Base-by-base conservation (phyloP, 2,329 filamentous ascomycete species). In the Paecilomyces niveus region DNA sequence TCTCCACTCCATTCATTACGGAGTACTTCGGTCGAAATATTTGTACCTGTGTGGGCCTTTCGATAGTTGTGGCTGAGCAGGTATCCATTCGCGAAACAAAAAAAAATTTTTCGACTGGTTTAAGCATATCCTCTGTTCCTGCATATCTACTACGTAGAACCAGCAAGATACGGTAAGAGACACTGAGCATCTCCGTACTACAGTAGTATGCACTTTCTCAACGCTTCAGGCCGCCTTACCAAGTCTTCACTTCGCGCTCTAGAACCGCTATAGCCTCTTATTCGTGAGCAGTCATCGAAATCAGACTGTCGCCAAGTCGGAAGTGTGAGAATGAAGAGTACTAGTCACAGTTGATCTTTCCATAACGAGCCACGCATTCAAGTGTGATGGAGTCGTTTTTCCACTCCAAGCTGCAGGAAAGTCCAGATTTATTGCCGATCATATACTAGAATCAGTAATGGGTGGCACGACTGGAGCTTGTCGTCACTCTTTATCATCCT, bases 401-500 rank as follows among this genome's bases (percentile, higher is more conserved):
- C n/a, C n/a, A n/a, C n/a, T n/a, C n/a, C n/a, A n/a, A 45, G 39
- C n/a, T 45, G n/a, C 15, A 45, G 4, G 39, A 18, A 29, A 21
- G 15, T 21, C 39, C 39, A 45, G 39, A 45, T 45, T 18, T 45
- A 7, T 45, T 21, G 39, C 9, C 39, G 39, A 45, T 45, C 39
- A 45, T n/a, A 45, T 45, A 45, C 39, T 18, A 21, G 18, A 18
- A n/a, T 13, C n/a, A 9, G 39, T 45, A 33, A 33, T 33, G 10
- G 32, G 32, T 33, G 32, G 32, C 32, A 33, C 32, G 9, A 33
- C 32, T 33, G 15, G 39, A 45, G 39, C n/a, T 45, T 45, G 15
- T 45, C 39, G n/a, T 65, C 65, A 55, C 64, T 35, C 21, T 18
- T 22, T 71, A 21, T 72, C 68, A 2, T 65, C 66, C 18, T 67